Evolutionary conservation across 352 stramenopile species (phyloP).

Genomic region (Globisporangium nagaii): DNA sequence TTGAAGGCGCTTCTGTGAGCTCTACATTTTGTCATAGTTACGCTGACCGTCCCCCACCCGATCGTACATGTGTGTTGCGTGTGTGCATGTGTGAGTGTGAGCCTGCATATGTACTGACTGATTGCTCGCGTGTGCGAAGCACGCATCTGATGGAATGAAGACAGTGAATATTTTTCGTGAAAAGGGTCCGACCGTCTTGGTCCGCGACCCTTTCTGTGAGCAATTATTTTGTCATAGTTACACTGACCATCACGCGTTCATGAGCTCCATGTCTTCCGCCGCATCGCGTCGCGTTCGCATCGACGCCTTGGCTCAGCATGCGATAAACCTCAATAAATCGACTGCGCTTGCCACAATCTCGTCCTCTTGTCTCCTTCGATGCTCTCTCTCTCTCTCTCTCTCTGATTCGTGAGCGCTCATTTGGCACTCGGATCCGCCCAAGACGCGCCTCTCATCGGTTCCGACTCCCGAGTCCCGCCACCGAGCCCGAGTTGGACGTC

Average conservation of each 20-base stretch:
- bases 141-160: conserved; percentile 42
- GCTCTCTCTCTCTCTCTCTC: neutral
- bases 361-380: neutral
- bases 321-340: neutral
- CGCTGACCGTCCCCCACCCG: conserved; percentile 36
- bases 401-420: too few species aligned
- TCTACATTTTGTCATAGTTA: conserved; percentile 51
- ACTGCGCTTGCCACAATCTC: neutral
- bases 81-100: neutral
- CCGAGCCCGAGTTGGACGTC: neutral
- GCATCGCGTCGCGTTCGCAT: too few species aligned
- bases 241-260: conserved; percentile 70
- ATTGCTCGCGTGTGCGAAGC: too few species aligned
- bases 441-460: conserved; percentile 1
- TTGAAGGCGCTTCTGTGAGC: conserved; percentile 27
- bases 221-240: conserved; percentile 71
- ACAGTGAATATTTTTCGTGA: conserved; percentile 37
- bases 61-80: neutral
- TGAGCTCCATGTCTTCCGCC: too few species aligned
- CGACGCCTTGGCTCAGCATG: neutral
- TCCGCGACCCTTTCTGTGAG: conserved; percentile 43
- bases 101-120: neutral
- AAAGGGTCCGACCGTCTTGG: conserved; percentile 45
- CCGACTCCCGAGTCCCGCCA: neutral
- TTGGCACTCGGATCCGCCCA: too few species aligned